phyloP scores from a whole-genome alignment of 164 flowering plant species.

The Vitis rupestris region DNA sequence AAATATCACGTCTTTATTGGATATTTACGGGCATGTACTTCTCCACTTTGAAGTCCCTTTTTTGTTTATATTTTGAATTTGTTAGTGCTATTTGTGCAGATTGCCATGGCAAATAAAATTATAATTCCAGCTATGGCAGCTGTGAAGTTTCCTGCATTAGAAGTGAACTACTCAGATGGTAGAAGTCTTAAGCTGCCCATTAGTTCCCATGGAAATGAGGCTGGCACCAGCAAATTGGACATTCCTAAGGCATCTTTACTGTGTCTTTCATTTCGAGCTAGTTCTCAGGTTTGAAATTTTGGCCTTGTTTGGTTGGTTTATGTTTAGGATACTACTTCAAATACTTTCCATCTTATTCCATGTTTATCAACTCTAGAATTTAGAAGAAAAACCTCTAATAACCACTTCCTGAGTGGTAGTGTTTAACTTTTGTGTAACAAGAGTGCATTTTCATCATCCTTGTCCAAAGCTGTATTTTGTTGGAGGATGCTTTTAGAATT shows the following conservation, averaged over 20 bases:
- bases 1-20: too few species aligned
- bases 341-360: not conserved
- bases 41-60: not conserved
- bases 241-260: slow-evolving; percentile 58
- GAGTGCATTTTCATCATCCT: not conserved
- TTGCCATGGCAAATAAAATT: slow-evolving; percentile 66
- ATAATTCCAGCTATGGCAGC: slow-evolving; percentile 73
- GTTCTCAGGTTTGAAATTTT: slow-evolving; percentile 62
- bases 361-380: not conserved
- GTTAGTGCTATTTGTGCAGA: slow-evolving; percentile 35
- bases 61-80: slow-evolving; percentile 6
- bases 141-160: slow-evolving; percentile 69
- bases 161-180: slow-evolving; percentile 67
- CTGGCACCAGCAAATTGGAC: slow-evolving; percentile 12
- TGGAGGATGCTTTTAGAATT: too few species aligned
- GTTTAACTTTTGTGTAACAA: not conserved
- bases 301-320: not conserved
- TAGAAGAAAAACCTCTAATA: not conserved
- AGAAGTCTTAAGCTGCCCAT: slow-evolving; percentile 54
- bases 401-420: not conserved
- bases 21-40: too few species aligned
- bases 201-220: slow-evolving; percentile 29
- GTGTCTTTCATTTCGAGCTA: slow-evolving; percentile 88
- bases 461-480: not conserved
- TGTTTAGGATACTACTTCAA: not conserved